Evolutionary conservation across 139 green algal genomes (phyloP), one percentile per base, ranked within the genome.

Genomic region (Chlamydomonas sp.): DNA sequence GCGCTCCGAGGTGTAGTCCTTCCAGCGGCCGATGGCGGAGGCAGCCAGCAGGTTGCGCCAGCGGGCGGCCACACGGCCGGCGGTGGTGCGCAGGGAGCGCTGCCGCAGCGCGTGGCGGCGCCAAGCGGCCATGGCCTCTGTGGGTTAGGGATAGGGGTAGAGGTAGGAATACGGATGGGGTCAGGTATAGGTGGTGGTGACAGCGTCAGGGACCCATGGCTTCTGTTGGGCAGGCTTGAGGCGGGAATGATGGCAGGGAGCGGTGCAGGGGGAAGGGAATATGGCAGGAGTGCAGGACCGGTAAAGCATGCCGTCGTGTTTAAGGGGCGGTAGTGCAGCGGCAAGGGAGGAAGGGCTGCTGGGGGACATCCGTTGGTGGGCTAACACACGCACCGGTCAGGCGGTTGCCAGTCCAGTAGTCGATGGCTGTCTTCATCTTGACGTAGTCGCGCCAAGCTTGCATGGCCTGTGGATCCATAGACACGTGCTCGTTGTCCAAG

Each of bases 371-470:
- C 31, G 31, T 49, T 49, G 31, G 31, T 49, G 31, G 31, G 31
- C 31, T 49, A 2, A 2, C 16, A 5, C 49, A 63, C 86, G 77
- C 58, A 90, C 86, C 63, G 4, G 16, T 69, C 20, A 89, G 90
- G 5, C 72, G 66, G 83, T 93, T 90, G 79, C 68, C 63, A 3
- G 72, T 86, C 90, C 90, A 93, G 17, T 89, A 84, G 9, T 18
- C 73, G 2, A 85, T 10, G 18, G 90, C 90, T 20, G 66, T 17
- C 17, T 74, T 60, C 49, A 90, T 17, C 73, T 88, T 87, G 16
- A 85, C 5, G 18, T 49, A 68, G n/a, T 79, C 64, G 16, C 84
- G 72, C 88, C 88, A 91, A 1, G 71, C 83, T 10, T 49, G 6
- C 31, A 91, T 49, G 14, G 80, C 64, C 0, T 18, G 31, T 49